phyloP scores from a whole-genome alignment of 2,329 filamentous ascomycete genomes.

The Chrysoporthe deuterocubensis region DNA sequence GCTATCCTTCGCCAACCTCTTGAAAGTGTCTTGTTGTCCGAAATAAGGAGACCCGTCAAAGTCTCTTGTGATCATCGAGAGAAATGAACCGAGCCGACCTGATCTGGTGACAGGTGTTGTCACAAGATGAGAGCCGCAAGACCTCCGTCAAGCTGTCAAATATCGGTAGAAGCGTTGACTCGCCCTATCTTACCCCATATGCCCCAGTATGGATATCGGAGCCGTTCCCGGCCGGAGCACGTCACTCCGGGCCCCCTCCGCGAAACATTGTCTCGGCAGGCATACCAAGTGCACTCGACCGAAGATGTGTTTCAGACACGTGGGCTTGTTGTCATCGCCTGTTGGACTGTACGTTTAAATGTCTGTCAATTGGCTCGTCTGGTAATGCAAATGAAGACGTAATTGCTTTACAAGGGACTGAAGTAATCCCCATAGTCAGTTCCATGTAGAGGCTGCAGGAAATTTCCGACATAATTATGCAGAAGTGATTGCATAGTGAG shows the following conservation, averaged over 20 bases:
- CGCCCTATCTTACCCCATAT: neutral
- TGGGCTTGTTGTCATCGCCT: neutral
- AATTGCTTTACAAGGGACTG: no score
- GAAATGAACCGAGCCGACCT: no score
- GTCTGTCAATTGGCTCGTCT: no score
- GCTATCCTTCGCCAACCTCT: no score
- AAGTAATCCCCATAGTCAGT: no score
- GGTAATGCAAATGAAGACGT: neutral
- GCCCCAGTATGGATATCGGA: neutral
- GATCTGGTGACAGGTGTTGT: neutral
- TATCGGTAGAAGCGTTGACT: neutral
- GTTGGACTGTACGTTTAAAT: neutral
- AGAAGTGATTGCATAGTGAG: neutral
- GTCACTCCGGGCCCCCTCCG: neutral
- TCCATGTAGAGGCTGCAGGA: neutral
- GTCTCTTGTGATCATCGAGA: no score
- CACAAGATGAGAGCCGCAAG: neutral
- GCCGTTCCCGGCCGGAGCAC: neutral
- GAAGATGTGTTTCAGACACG: neutral
- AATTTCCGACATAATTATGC: neutral
- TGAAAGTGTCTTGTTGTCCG: neutral
- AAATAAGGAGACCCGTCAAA: no score
- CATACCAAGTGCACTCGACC: neutral
- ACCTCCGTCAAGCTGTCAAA: neutral
- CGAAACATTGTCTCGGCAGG: constrained; percentile 8